phyloP scores from a whole-genome alignment of 768 basidiomycete genomes.

The Termitomyces sp. region DNA sequence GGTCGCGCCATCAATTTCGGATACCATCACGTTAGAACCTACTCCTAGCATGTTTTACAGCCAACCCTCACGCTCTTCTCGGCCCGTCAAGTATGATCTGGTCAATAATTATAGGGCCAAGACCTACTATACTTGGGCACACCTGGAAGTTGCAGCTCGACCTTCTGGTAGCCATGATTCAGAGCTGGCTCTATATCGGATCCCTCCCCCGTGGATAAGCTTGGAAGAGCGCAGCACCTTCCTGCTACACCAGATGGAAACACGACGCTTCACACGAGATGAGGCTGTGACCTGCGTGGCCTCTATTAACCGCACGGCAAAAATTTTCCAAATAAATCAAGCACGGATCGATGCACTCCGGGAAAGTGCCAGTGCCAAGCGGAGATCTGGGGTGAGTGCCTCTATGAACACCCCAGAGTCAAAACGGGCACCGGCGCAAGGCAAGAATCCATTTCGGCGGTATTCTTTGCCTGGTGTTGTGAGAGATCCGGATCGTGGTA shows the following conservation, averaged over 20 bases:
- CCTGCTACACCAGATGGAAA: neutral
- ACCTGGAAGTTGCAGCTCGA: neutral
- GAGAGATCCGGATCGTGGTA: neutral
- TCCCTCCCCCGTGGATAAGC: constrained; percentile 29
- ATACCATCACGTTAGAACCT: constrained; percentile 1
- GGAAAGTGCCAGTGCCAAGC: constrained; percentile 7
- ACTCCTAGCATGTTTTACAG: constrained; percentile 13
- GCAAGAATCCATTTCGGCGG: constrained; percentile 16
- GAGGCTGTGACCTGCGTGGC: neutral
- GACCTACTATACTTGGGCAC: constrained; percentile 12
- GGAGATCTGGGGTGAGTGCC: neutral
- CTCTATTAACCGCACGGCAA: constrained; percentile 8
- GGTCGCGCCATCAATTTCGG: neutral
- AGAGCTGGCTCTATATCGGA: constrained; percentile 28
- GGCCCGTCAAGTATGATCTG: constrained; percentile 7
- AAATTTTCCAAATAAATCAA: constrained; percentile 9
- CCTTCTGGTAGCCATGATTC: constrained; percentile 12
- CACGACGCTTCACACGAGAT: neutral
- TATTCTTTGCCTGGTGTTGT: constrained; percentile 2
- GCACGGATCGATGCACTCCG: constrained; percentile 10
- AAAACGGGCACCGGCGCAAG: neutral
- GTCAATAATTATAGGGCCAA: constrained; percentile 8
- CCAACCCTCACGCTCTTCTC: neutral
- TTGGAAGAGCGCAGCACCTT: constrained; percentile 14
- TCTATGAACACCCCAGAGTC: neutral